Conservation (phyloP, 352 stramenopile genomes). For the Phytopythium boreale region DNA sequence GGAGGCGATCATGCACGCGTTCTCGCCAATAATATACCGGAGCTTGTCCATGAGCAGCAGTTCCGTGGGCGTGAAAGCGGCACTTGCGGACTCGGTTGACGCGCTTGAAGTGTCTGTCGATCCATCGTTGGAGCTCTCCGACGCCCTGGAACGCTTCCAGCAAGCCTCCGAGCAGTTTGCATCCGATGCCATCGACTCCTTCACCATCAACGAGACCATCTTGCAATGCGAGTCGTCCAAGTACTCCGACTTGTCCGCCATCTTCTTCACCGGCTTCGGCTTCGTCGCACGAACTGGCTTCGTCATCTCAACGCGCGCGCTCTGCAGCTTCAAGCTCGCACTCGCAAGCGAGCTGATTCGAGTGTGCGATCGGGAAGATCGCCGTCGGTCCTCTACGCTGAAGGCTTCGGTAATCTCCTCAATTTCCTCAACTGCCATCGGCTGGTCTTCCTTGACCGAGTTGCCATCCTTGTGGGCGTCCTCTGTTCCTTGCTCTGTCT, state of each 20-base stretch:
- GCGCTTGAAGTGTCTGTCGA: background rate
- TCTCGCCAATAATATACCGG: constrained; percentile 49
- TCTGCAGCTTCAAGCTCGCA: constrained; percentile 44
- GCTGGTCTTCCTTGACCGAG: constrained; percentile 17
- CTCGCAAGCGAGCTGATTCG: constrained; percentile 53
- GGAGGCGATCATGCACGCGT: constrained; percentile 60
- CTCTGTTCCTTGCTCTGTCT: background rate
- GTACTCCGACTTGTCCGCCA: constrained; percentile 58
- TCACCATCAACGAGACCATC: constrained; percentile 39
- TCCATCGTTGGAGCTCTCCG: background rate
- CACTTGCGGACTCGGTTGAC: constrained; percentile 8
- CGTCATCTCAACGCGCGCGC: constrained; percentile 12
- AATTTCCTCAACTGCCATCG: constrained; percentile 7
- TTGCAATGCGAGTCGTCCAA: constrained; percentile 55
- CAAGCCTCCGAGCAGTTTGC: constrained; percentile 38
- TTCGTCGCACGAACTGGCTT: constrained; percentile 22
- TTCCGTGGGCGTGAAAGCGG: constrained; percentile 33
- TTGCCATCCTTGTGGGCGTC: constrained; percentile 10
- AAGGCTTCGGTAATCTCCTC: constrained; percentile 6
- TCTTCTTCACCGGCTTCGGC: constrained; percentile 20
- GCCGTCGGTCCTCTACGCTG: constrained; percentile 37
- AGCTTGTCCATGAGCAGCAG: constrained; percentile 57
- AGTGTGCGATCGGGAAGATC: constrained; percentile 55
- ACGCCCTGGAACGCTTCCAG: constrained; percentile 25
- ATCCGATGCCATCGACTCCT: constrained; percentile 27